Evolutionary conservation across 2,329 filamentous ascomycete genomes (phyloP).

Genomic region (Monilinia aucupariae): DNA sequence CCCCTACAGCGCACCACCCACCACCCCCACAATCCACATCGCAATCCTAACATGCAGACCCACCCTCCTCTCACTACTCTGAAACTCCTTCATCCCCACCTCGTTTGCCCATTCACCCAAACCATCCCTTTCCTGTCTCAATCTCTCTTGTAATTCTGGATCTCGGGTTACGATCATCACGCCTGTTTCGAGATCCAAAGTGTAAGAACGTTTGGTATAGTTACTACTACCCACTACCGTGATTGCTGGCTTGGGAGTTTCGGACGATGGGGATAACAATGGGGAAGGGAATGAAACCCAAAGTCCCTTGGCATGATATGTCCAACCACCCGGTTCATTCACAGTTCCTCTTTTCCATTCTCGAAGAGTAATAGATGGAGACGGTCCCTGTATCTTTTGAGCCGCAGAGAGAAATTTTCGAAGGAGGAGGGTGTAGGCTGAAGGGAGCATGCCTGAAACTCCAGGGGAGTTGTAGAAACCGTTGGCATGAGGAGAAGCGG

Average conservation of each 20-base stretch:
- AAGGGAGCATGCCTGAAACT: constrained; percentile 82
- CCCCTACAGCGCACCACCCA: constrained; percentile 76
- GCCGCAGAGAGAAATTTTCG: constrained; percentile 65
- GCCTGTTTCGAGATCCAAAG: constrained; percentile 84
- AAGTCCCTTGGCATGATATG: constrained; percentile 94
- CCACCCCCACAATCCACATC: constrained; percentile 86
- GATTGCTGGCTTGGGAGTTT: constrained; percentile 9
- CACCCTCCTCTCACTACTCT: constrained; percentile 75
- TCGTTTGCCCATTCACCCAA: constrained; percentile 66
- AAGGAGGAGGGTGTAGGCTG: constrained; percentile 85
- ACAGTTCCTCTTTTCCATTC: constrained; percentile 86
- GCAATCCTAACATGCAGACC: constrained; percentile 77
- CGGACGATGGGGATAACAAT: neutral
- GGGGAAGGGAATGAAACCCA: constrained; percentile 64
- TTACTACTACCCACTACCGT: constrained; percentile 81
- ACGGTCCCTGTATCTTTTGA: neutral
- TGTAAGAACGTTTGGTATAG: constrained; percentile 91
- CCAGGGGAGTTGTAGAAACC: constrained; percentile 89
- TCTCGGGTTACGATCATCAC: constrained; percentile 80
- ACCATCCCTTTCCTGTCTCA: constrained; percentile 77
- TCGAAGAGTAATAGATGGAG: constrained; percentile 58
- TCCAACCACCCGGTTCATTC: constrained; percentile 80
- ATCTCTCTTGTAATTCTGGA: constrained; percentile 59
- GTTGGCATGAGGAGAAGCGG: constrained; percentile 88
- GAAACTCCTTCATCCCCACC: constrained; percentile 72